Evolutionary conservation across 441 rosid genomes (phyloP), one percentile per base, ranked within the genome.

Genomic region (Gossypium schwendimanii): DNA sequence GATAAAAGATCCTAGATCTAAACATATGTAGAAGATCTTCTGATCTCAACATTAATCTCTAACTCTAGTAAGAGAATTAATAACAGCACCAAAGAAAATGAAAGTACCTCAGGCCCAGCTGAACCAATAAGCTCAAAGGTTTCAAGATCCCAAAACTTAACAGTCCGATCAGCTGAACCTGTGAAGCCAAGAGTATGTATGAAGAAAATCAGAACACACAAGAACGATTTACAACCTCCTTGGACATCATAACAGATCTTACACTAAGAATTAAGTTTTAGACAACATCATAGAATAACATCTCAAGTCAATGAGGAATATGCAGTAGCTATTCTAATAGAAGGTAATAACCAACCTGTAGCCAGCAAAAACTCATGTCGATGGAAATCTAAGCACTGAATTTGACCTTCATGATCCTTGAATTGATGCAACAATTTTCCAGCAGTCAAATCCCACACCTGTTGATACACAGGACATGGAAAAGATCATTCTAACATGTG

Each of bases 371-470:
- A 96, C 75, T 96, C 98, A n/a, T 91, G 89, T 52, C 98, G 99
- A 84, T 96, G 99, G 77, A 96, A 96, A 87, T 96, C 98, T 80
- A 96, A 84, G 88, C 96, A 87, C 82, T 91, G 93, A 82, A 96
- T 79, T 80, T 89, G 89, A 75, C 99, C 98, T 78, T 96, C 99
- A 73, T 93, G 98, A 77, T 75, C 71, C 85, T 93, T 96, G 80
- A 96, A 96, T 77, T 96, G 98, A 61, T 93, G 98, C 88, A 96
- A 77, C 74, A 96, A 81, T 84, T 96, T 96, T 76, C 99, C 99
- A 79, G 99, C 99, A 72, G 99, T 96, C 86, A 96, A 87, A 83
- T 96, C 99, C 99, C 99, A 96, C 14, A 93, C 87, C 99, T 96
- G 76, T 76, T 69, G 24, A 66, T 73, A 59, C 8, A 69, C 60